Percentiles rank a stretch among this genome's conserved stretches.
Evolutionary conservation across 257 asterid genomes (phyloP).

Genomic region (Solanum gracilifrons): DNA sequence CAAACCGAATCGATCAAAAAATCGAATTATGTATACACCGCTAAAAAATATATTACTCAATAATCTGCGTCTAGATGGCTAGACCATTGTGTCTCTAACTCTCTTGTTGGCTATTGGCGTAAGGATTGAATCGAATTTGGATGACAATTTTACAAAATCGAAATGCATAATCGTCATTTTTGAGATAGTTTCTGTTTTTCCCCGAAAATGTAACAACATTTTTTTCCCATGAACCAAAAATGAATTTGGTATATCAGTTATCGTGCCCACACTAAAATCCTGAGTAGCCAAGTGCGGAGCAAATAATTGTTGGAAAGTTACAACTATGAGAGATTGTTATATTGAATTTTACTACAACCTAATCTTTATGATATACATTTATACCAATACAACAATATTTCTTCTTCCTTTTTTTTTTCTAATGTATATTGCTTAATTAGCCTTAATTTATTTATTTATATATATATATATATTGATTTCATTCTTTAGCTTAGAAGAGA

Average conservation of each 20-base stretch:
- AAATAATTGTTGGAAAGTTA: background rate
- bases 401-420: background rate
- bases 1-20: no score
- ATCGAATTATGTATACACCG: no score
- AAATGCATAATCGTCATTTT: accelerated
- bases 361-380: background rate
- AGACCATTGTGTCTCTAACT: no score
- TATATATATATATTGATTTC: background rate
- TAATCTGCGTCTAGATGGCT: no score
- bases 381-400: background rate
- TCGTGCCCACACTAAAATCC: background rate
- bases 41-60: no score
- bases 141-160: no score
- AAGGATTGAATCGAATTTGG: background rate
- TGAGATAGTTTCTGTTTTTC: background rate
- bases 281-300: background rate
- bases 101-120: background rate
- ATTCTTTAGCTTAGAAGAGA: conserved; percentile 33
- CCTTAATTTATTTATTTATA: background rate
- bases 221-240: background rate
- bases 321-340: background rate
- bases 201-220: accelerated
- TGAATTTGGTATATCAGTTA: background rate
- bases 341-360: background rate
- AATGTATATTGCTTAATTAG: background rate